These are phyloP conservation scores for Boletus barrowsii DNA, from an alignment of 768 basidiomycete species.

Conservation along the genomic window DNA sequence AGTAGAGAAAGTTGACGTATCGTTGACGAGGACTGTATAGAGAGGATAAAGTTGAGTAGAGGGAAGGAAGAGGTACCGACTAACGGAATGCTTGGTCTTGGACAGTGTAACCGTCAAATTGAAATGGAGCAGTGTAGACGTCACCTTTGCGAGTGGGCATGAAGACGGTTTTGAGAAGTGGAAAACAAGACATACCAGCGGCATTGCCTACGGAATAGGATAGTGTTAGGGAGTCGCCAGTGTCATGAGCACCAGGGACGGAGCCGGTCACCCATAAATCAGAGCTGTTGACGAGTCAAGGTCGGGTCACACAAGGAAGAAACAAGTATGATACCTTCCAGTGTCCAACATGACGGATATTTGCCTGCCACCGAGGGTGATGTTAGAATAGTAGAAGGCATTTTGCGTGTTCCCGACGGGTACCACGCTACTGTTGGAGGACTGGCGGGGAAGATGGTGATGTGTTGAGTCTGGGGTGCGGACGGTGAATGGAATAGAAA, in stretches of 20 bases:
- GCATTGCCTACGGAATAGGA: constrained; percentile 70
- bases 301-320: background rate
- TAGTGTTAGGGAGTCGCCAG: constrained; percentile 54
- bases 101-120: constrained; percentile 57
- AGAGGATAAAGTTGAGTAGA: background rate
- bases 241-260: constrained; percentile 49
- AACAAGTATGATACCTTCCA: constrained; percentile 52
- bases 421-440: constrained; percentile 28
- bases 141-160: constrained; percentile 40
- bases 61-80: constrained; percentile 19
- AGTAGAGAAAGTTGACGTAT: constrained; percentile 61
- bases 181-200: constrained; percentile 39
- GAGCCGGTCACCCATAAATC: constrained; percentile 68
- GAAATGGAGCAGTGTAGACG: constrained; percentile 49
- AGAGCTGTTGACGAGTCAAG: constrained; percentile 42
- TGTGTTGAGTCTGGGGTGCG: background rate
- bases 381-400: constrained; percentile 68
- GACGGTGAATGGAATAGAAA: constrained; percentile 30
- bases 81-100: constrained; percentile 65
- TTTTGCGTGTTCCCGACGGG: constrained; percentile 65
- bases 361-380: constrained; percentile 59
- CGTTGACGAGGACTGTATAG: constrained; percentile 54
- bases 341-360: constrained; percentile 71
- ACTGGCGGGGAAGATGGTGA: constrained; percentile 26
- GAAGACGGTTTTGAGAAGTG: background rate